Evolutionary conservation across 2,329 filamentous ascomycete species (phyloP).

Genomic region (Shiraia sp.): DNA sequence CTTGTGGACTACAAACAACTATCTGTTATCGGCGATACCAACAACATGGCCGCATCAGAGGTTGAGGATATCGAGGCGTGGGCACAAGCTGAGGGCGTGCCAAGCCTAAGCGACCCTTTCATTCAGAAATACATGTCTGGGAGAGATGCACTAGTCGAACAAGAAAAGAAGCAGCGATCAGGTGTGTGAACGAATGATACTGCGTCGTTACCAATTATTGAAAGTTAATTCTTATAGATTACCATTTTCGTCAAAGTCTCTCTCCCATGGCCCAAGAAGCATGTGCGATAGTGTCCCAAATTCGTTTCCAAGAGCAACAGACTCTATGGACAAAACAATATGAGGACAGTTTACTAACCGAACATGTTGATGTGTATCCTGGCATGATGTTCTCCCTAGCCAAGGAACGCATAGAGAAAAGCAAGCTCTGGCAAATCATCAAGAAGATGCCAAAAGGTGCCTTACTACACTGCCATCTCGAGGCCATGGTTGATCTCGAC

Average conservation of each 20-base stretch:
- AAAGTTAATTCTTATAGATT: slow-evolving; percentile 55
- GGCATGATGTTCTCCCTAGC: slow-evolving; percentile 94
- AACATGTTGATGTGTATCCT: slow-evolving; percentile 71
- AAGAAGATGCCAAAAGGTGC: slow-evolving; percentile 86
- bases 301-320: slow-evolving; percentile 75
- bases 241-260: slow-evolving; percentile 72
- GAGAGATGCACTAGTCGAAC: slow-evolving; percentile 72
- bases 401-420: slow-evolving; percentile 82
- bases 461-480: slow-evolving; percentile 83
- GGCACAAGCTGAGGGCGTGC: slow-evolving; percentile 48
- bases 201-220: neutral
- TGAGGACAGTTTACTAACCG: slow-evolving; percentile 69
- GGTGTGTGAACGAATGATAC: slow-evolving; percentile 55
- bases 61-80: slow-evolving; percentile 42
- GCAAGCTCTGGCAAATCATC: slow-evolving; percentile 83
- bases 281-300: slow-evolving; percentile 76
- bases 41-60: slow-evolving; percentile 25
- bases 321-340: slow-evolving; percentile 76
- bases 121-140: slow-evolving; percentile 80
- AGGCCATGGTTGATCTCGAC: slow-evolving; percentile 88
- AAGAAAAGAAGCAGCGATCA: slow-evolving; percentile 82
- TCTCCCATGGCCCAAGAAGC: slow-evolving; percentile 80
- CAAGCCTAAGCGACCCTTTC: slow-evolving; percentile 66
- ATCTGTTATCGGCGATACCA: neutral
- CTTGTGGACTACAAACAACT: neutral